A percentile compares a stretch with the other conserved stretches of the same genome.
phyloP scores from a whole-genome alignment of 2,329 filamentous ascomycete genomes.

The Fusarium clavum region DNA sequence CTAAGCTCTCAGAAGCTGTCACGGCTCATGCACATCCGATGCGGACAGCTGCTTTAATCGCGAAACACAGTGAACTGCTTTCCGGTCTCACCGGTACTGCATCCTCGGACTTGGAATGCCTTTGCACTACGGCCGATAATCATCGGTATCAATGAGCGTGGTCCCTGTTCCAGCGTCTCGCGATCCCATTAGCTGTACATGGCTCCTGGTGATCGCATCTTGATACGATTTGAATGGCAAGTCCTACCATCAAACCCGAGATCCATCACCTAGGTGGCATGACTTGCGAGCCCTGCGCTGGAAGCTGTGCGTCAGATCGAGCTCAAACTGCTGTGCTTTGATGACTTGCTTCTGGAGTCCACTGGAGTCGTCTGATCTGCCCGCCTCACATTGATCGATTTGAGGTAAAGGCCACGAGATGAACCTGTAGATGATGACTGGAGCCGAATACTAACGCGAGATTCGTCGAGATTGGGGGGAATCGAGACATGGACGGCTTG shows the following conservation, averaged over 20 bases:
- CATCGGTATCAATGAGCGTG: constrained; percentile 22
- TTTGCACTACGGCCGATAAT: constrained; percentile 30
- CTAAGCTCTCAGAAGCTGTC: constrained; percentile 28
- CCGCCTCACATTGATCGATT: constrained; percentile 38
- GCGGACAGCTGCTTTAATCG: constrained; percentile 32
- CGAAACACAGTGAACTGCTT: constrained; percentile 16
- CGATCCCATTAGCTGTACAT: constrained; percentile 27
- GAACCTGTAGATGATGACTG: constrained; percentile 27
- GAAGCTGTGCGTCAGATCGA: constrained; percentile 42
- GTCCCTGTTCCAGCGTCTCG: constrained; percentile 20
- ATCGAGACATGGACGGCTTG: constrained; percentile 19
- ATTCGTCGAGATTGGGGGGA: constrained; percentile 35
- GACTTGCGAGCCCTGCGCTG: constrained; percentile 47
- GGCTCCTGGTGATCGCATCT: constrained; percentile 22
- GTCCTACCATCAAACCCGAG: constrained; percentile 8
- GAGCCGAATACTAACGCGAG: constrained; percentile 29
- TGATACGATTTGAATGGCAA: constrained; percentile 8
- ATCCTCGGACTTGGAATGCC: constrained; percentile 21
- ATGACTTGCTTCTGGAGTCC: constrained; percentile 28
- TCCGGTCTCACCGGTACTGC: constrained; percentile 28
- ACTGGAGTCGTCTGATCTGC: constrained; percentile 19
- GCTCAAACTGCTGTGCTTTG: constrained; percentile 30
- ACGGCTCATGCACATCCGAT: constrained; percentile 37
- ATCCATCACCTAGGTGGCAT: constrained; percentile 37
- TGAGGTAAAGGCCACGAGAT: constrained; percentile 30